Conservation (phyloP, 208 protist genomes). For the Trypanosoma brucei region DNA sequence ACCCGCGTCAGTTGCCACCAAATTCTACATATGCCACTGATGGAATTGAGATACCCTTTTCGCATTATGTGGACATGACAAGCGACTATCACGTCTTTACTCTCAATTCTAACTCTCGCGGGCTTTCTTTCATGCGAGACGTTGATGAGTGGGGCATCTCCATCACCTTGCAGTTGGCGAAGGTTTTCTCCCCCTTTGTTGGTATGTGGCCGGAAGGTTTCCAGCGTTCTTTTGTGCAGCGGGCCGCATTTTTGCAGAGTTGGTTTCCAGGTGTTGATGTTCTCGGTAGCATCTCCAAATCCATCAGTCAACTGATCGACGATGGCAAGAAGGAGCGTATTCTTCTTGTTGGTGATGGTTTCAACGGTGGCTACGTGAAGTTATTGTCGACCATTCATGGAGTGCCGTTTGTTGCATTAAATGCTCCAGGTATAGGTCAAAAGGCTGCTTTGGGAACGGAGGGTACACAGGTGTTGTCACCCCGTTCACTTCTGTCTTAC, state of each 20-base stretch:
- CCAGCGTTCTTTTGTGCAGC: constrained; percentile 44
- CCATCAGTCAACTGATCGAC: constrained; percentile 44
- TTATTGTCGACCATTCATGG: constrained; percentile 39
- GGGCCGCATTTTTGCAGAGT: constrained; percentile 55
- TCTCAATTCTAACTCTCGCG: constrained; percentile 76
- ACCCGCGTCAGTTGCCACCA: constrained; percentile 49
- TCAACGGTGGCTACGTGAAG: constrained; percentile 89
- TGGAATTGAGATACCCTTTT: constrained; percentile 64
- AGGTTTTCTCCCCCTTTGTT: constrained; percentile 60
- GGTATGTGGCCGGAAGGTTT: constrained; percentile 68
- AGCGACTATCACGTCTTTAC: constrained; percentile 79
- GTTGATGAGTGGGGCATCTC: constrained; percentile 81
- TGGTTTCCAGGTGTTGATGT: constrained; percentile 55
- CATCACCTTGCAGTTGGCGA: constrained; percentile 62
- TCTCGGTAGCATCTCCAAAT: constrained; percentile 43
- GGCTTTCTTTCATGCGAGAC: constrained; percentile 64
- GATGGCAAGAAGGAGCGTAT: constrained; percentile 31
- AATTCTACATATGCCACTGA: constrained; percentile 63
- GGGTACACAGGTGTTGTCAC: constrained; percentile 56
- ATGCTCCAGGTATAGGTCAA: constrained; percentile 72
- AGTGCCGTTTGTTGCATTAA: constrained; percentile 75
- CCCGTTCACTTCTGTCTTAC: constrained; percentile 65
- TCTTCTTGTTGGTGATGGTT: constrained; percentile 79
- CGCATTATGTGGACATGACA: constrained; percentile 68
- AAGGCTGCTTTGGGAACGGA: constrained; percentile 20